Base-by-base conservation (phyloP, 768 basidiomycete genomes). In the Lyophyllum shimeji region DNA sequence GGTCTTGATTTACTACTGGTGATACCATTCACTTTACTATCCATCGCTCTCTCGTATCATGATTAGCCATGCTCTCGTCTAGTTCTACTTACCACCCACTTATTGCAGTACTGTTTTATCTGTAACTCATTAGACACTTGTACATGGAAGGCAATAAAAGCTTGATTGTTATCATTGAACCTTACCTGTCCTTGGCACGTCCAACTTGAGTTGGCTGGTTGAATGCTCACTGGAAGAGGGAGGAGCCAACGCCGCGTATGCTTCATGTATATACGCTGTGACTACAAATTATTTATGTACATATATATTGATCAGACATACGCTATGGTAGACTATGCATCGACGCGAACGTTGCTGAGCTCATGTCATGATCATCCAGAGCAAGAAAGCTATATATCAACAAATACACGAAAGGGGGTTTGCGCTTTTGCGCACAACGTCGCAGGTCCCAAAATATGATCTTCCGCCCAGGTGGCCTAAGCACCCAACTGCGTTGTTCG, bases 241-340 rank as follows among this genome's bases (percentile, higher is more conserved):
- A 37, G 31, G 31, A 6, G 7, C 31, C 31, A 33, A 33, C 12
- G 31, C 31, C 31, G 12, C 31, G 31, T 6, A 12, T 33, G 21
- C 40, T 6, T 43, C n/a, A n/a, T 21, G 21, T 44, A 44, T 40
- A 48, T 48, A 15, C 25, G 8, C 20, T 17, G 11, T 17, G 23
- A 20, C 3, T 25, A 29, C 24, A 39, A 42, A 60, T 42, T 37
- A 56, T 55, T 12, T 55, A 52, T 55, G 21, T 50, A 61, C 42
- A 58, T 51, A 54, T 48, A 48, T 56, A 59, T 39, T 11, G 21
- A 47, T 50, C 31, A 39, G 24, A 54, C 44, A 44, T 51, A 52
- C 23, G 23, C 20, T 49, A 49, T 7, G 33, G 17, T 60, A 56
- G 15, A 13, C 39, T 55, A 46, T 18, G 21, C 2, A 24, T 17